Evolutionary conservation across 148 eudicot species (phyloP).

Genomic region (Spergularia bocconei): DNA sequence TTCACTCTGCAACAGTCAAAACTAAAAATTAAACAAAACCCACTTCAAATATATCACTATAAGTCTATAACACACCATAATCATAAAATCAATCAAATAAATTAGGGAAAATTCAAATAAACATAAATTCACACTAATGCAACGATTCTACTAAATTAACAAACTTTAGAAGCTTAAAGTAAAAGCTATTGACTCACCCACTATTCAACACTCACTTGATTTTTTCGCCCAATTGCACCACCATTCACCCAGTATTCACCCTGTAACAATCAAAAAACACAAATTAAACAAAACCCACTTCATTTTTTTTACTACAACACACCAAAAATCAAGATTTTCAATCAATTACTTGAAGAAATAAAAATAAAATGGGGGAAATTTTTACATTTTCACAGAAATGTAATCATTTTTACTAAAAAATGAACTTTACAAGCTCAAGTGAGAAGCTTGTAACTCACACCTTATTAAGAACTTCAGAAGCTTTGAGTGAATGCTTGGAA

Average conservation of each 20-base stretch:
- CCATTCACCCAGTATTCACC: conserved; percentile 9
- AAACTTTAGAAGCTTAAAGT: not conserved
- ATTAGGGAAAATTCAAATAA: too few species aligned
- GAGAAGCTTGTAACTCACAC: conserved; percentile 3
- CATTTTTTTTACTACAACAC: not conserved
- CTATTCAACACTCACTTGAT: not conserved
- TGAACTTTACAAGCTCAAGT: not conserved
- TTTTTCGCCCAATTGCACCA: conserved; percentile 8
- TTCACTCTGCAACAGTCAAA: not conserved
- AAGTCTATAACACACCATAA: not conserved
- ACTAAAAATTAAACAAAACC: not conserved
- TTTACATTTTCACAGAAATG: not conserved
- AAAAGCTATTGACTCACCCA: conserved; percentile 9
- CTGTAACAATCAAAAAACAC: conserved; percentile 1
- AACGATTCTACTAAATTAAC: not conserved
- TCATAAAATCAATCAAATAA: not conserved
- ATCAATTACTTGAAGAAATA: not conserved
- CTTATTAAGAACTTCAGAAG: not conserved
- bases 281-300: conserved; percentile 15
- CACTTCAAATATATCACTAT: not conserved
- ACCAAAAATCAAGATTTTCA: not conserved
- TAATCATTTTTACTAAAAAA: not conserved
- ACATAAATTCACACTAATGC: not conserved
- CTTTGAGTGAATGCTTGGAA: not conserved
- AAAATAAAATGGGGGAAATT: not conserved